Evolutionary conservation across 2,329 filamentous ascomycete genomes (phyloP), one percentile per base, ranked within the genome.

Genomic region (Penicillium psychrosexuale): DNA sequence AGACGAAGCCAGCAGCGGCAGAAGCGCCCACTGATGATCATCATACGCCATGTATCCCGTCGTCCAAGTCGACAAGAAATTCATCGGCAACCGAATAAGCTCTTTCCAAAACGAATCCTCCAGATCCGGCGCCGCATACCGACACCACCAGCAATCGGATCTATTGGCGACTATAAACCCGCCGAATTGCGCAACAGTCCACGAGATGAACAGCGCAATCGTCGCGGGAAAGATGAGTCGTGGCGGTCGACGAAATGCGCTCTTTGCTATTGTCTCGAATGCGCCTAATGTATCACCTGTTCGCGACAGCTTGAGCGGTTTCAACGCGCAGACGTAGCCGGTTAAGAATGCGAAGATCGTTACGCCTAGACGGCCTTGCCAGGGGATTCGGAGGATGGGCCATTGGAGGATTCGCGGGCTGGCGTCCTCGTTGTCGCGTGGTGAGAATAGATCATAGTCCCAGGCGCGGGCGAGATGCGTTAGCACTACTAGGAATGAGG

Each of bases 291-390:
- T 60, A 59, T 82, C 77, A 38, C 77, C 75, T 8, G 76, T 72
- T 33, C 78, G 77, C 19, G 77, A 76, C 42, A 79, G 76, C 64
- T 79, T 80, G 13, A 82, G 68, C 1, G 80, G 80, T 64, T 82
- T 82, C 55, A 82, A 72, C 28, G 79, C 80, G 65, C 80, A 82
- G 22, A 83, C 80, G 59, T 82, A 82, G 54, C 80, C 80, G 1
- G 80, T 82, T 50, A 83, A 69, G 59, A 83, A 81, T 47, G 79
- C 78, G 60, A 83, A 83, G 66, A 82, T 81, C 55, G 80, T 80
- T 33, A 83, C 80, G 40, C 80, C 80, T 30, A 82, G 76, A 22
- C 79, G 76, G 42, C 80, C 80, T 64, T 82, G 80, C 71, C 75
- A 80, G 30, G 79, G 78, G n/a, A 82, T 72, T n/a, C 80, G 80